These are phyloP conservation scores for Ganoderma sinense DNA, from an alignment of 1,284 basidiomycete species.

Conservation along the genomic window DNA sequence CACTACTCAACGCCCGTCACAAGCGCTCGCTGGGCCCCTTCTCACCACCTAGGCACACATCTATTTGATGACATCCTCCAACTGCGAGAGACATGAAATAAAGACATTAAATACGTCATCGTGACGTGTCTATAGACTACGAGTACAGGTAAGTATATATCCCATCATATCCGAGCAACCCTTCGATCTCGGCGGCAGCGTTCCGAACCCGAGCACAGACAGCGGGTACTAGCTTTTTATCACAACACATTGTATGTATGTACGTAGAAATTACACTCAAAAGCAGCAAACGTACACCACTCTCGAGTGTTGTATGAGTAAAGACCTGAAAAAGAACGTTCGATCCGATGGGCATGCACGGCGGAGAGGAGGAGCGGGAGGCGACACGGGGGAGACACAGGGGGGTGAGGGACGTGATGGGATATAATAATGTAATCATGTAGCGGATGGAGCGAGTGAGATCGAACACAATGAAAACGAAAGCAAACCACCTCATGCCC, in stretches of 20 bases:
- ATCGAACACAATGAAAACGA: neutral
- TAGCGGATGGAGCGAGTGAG: conserved; percentile 1
- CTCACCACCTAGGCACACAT: neutral
- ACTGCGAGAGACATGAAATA: neutral
- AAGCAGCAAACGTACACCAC: conserved; percentile 11
- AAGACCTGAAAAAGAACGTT: neutral
- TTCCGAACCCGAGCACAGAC: neutral
- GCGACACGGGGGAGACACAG: neutral
- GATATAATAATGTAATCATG: conserved; percentile 7
- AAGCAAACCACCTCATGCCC: neutral
- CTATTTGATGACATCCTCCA: neutral
- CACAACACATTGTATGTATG: neutral
- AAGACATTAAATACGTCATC: neutral
- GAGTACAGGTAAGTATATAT: neutral
- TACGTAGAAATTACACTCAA: conserved; percentile 16
- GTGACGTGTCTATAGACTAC: neutral
- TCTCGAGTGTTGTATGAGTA: neutral
- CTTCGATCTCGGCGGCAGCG: neutral
- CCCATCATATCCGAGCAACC: conserved; percentile 1
- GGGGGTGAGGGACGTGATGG: neutral
- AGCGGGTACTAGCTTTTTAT: neutral
- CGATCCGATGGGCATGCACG: conserved; percentile 8
- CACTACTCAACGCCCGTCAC: neutral
- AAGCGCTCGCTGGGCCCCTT: neutral
- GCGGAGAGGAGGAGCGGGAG: neutral